Evolutionary conservation across 2,329 filamentous ascomycete genomes (phyloP), one percentile per base, ranked within the genome.

Genomic region (Hypoxylon sp.): DNA sequence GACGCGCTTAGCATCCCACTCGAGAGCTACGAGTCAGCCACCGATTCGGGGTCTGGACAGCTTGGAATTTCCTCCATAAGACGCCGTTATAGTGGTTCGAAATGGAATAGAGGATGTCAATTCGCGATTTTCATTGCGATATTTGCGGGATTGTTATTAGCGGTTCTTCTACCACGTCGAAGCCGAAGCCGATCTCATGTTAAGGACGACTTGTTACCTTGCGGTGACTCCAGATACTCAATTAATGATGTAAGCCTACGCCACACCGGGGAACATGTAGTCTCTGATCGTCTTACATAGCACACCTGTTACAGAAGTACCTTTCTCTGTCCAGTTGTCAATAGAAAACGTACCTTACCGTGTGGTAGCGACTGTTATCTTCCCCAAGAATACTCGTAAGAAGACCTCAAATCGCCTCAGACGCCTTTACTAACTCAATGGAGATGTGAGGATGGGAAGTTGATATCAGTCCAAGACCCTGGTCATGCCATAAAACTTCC

Each of bases 341-440:
- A 72, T 37, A 63, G 53, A 15, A 62, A 71, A 34, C 70, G 72
- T 13, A 75, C 70, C 8, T 63, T 74, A 10, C 70, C 56, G 39
- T 75, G 74, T 51, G 70, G 70, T 30, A 59, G 63, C 24, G 68
- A 67, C 50, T 75, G 73, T 49, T 75, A 75, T 55, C 62, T 70
- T 17, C 71, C 71, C 41, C 48, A 58, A 17, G 62, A 66, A 44
- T 73, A 65, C 61, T 69, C 63, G 69, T 78, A 62, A 50, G 67
- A 46, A 48, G 3, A 32, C 24, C 24, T 28, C 13, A 11, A 20
- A 13, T 20, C 32, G n/a, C 34, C 19, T 20, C 10, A 28, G 11
- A 39, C 32, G 10, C 6, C 19, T 30, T 15, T 17, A 34, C 59
- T 65, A 28, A 59, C 43, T 30, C 39, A 30, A 28, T 7, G 39